Evolutionary conservation across 495 filamentous ascomycete genomes (phyloP).

Genomic region (Hyaloscypha bicolor): DNA sequence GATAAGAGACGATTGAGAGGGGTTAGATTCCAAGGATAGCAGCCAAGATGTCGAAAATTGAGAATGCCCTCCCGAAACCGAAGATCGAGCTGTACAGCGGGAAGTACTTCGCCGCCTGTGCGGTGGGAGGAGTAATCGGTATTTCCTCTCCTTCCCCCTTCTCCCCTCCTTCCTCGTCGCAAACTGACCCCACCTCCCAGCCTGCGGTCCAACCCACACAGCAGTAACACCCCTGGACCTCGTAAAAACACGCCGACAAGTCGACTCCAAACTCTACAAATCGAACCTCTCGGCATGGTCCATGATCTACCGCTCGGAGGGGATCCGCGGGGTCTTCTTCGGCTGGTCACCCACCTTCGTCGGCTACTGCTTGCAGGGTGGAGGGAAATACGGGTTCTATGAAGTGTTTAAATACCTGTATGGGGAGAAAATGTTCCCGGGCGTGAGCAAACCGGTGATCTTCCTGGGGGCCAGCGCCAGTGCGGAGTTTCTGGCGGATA

Average conservation of each 20-base stretch:
- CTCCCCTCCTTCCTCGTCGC: conserved; percentile 13
- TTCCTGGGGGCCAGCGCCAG: conserved; percentile 66
- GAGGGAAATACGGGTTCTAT: conserved; percentile 78
- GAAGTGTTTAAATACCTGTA: conserved; percentile 76
- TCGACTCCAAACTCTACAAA: conserved; percentile 69
- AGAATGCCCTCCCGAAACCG: conserved; percentile 33
- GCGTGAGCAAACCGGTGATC: conserved; percentile 61
- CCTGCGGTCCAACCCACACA: conserved; percentile 65
- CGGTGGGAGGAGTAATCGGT: conserved; percentile 67
- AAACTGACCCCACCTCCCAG: conserved; percentile 33
- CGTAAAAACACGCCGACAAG: conserved; percentile 73
- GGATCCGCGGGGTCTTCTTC: conserved; percentile 70
- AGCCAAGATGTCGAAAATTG: conserved; percentile 25
- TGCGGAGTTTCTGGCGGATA: conserved; percentile 71
- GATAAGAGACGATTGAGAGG: conserved; percentile 25
- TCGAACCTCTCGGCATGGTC: conserved; percentile 70
- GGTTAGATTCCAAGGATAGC: background rate
- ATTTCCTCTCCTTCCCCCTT: conserved; percentile 21
- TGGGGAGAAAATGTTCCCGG: conserved; percentile 64
- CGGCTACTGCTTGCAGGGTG: conserved; percentile 73
- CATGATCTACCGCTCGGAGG: conserved; percentile 64
- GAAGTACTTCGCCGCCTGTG: conserved; percentile 69
- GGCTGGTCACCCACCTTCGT: conserved; percentile 72
- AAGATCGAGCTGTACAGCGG: conserved; percentile 66
- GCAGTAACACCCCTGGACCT: conserved; percentile 56